phyloP scores from a whole-genome alignment of 768 basidiomycete genomes.

The Floccularia luteovirens region DNA sequence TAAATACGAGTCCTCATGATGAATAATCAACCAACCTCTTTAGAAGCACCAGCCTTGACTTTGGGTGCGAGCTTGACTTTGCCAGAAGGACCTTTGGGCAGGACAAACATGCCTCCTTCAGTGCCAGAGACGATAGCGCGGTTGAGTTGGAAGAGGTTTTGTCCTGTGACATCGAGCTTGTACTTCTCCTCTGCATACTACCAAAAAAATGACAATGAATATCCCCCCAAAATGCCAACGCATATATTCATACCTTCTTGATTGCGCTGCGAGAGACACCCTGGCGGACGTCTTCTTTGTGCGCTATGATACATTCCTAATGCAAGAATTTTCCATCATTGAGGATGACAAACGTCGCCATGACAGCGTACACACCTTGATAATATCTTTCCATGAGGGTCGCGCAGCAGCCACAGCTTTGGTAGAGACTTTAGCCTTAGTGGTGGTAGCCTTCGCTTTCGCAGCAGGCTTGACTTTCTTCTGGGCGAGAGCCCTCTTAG shows the following conservation, averaged over 20 bases:
- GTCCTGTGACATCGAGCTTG: constrained; percentile 59
- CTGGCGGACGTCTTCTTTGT: constrained; percentile 56
- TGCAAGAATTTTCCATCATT: background rate
- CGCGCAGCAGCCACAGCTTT: constrained; percentile 20
- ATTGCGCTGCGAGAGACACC: constrained; percentile 75
- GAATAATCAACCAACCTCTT: constrained; percentile 41
- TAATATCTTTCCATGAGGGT: constrained; percentile 51
- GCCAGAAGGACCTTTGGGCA: constrained; percentile 42
- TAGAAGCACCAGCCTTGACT: constrained; percentile 37
- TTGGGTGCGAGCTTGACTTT: constrained; percentile 62
- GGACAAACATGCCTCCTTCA: constrained; percentile 33
- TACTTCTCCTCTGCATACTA: constrained; percentile 84
- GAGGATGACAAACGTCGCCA: no score
- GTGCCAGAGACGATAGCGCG: constrained; percentile 67
- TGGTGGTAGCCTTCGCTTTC: constrained; percentile 15
- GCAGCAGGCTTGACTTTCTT: constrained; percentile 9
- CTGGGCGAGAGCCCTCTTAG: constrained; percentile 12
- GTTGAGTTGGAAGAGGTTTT: constrained; percentile 65
- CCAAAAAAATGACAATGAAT: constrained; percentile 10
- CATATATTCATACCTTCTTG: constrained; percentile 59
- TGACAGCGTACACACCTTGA: constrained; percentile 26
- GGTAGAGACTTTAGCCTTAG: constrained; percentile 21
- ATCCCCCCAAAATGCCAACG: constrained; percentile 3
- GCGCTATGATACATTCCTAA: constrained; percentile 66
- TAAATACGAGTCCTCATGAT: constrained; percentile 4